Conservation (phyloP, 495 filamentous ascomycete genomes). For the Penicillium goetzii region DNA sequence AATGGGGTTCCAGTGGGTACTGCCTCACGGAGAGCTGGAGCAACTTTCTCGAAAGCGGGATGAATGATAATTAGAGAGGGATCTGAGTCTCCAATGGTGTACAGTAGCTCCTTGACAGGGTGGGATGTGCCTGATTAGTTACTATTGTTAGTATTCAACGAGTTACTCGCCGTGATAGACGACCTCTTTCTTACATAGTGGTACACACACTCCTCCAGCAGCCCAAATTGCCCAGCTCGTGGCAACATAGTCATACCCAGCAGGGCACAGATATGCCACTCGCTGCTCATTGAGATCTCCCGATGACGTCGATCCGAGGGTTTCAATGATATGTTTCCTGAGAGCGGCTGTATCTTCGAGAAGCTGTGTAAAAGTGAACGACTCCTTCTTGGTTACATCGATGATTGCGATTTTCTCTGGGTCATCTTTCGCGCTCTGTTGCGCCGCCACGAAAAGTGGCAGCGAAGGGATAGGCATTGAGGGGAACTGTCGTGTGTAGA, state of each 20-base stretch:
- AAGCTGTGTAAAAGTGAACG: constrained; percentile 79
- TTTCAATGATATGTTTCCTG: constrained; percentile 64
- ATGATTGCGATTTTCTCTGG: constrained; percentile 71
- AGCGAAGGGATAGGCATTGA: constrained; percentile 61
- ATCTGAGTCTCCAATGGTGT: constrained; percentile 48
- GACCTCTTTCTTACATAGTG: constrained; percentile 36
- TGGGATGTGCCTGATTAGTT: constrained; percentile 49
- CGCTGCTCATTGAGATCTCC: constrained; percentile 70
- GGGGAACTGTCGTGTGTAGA: background rate
- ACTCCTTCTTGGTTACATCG: constrained; percentile 69
- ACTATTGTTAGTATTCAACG: constrained; percentile 7
- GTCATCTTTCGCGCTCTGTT: constrained; percentile 58
- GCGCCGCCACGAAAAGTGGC: constrained; percentile 70
- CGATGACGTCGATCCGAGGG: constrained; percentile 44
- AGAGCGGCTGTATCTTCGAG: constrained; percentile 70
- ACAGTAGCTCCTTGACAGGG: constrained; percentile 47
- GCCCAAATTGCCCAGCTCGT: constrained; percentile 53
- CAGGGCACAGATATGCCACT: constrained; percentile 82
- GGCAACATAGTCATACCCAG: constrained; percentile 93
- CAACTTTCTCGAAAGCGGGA: constrained; percentile 42
- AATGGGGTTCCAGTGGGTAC: constrained; percentile 35
- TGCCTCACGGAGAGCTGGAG: constrained; percentile 36
- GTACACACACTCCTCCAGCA: constrained; percentile 48
- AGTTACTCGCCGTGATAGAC: background rate
- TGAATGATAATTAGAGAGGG: constrained; percentile 49